Evolutionary conservation across 805 yeast genomes (phyloP), one percentile per base, ranked within the genome.

Genomic region (Soucietia sequanensis): DNA sequence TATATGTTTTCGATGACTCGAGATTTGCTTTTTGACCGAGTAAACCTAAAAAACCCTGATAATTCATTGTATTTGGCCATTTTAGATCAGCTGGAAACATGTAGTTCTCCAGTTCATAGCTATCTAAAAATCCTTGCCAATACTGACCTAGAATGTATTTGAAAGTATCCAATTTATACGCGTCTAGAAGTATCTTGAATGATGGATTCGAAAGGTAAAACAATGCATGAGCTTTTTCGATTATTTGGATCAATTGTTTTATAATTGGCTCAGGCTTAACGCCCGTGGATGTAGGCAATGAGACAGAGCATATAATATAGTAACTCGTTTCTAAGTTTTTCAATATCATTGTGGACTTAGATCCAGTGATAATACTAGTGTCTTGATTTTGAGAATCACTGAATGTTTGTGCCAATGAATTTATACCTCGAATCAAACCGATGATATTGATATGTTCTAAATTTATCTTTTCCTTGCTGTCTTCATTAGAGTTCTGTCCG

Each of bases 21-120:
- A 24, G 14, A 5, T 34, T 32, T 4, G 29, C 18, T 4, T 18
- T 27, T 4, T 23, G 21, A 12, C 32, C 30, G 6, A 63, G 35
- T 28, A 62, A 43, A 3, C 66, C 68, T 19, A 67, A 45, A 25
- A 65, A 56, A 4, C 73, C 73, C 24, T 43, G 46, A 38, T 56
- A 55, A 41, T 65, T 66, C 25, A 64, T 37, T 14, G 49, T 40
- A 30, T 62, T 61, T 20, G 65, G 61, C 73, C 73, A 68, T 12
- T 35, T 37, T n/a, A 60, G 42, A 13, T 38, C 45, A 2, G 43
- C 49, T 27, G 52, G 62, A 39, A 42, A 43, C 34, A 29, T 44
- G 39, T 34, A 47, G 17, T 34, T 42, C 33, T 40, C 55, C 5
- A 30, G 23, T 38, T 66, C 64, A 37, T 49, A 62, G 24, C 39